Base-by-base conservation (phyloP, 345 rosid genomes). In the Populus tremula region DNA sequence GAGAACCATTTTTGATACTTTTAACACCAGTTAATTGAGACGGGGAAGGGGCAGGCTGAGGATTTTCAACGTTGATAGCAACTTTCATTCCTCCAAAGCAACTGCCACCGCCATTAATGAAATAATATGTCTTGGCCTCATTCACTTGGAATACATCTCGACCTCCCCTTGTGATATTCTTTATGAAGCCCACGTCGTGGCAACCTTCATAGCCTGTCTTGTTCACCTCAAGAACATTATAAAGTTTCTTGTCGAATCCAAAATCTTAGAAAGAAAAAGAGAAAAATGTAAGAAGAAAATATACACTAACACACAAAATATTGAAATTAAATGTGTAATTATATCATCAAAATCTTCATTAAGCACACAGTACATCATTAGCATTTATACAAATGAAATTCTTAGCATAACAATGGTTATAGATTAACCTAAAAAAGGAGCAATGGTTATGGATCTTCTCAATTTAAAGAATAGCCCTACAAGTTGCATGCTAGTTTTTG, bases 221-320 rank as follows among this genome's bases (percentile, higher is more conserved):
- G 86, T 88, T 92, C 61, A 90, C 93, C 79, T 85, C 83, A 5
- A 88, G 84, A 23, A 92, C 87, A n/a, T 76, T 87, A 54, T 85
- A 83, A 3, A 6, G 23, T 2, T 67, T 76, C 78, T 82, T 82
- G 81, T 88, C 76, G 53, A 47, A 47, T 47, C 53, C 53, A 47
- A 47, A 47, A 47, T 47, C 53, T 47, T 47, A 3, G 53, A 47
- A 13, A 47, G 20, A 47, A 47, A 47, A 47, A 47, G 53, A 14
- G 18, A 4, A 3, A 47, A 14, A 47, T 14, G 17, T 16, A 13
- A 47, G 53, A 12, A 47, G 17, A 47, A 14, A 47, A 14, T 14
- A 1, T 47, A 14, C 12, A 43, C 47, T 43, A 43, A 43, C 47
- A 43, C 12, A 11, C 47, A 43, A 43, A 11, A 43, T 10, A 43